Conservation (phyloP, 1,284 basidiomycete species). For the Irpex sp. region DNA sequence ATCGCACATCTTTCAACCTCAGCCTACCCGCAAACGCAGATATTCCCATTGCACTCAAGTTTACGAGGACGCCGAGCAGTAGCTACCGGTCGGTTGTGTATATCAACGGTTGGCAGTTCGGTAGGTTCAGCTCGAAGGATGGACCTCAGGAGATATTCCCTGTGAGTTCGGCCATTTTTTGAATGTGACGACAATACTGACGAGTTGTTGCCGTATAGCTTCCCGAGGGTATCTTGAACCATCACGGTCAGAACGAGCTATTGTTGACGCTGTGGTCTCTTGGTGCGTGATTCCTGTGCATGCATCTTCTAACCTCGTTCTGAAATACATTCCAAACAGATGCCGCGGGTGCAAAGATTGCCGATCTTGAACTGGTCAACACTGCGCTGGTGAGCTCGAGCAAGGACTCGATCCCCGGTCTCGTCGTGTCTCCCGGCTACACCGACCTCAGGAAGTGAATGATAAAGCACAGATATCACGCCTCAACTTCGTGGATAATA, state of each 20-base stretch:
- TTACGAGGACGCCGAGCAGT: conserved; percentile 30
- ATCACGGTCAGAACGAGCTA: conserved; percentile 36
- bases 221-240: conserved; percentile 41
- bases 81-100: conserved; percentile 36
- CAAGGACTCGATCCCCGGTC: conserved; percentile 27
- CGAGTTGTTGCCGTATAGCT: conserved; percentile 20
- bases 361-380: conserved; percentile 29
- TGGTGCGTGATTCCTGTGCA: conserved; percentile 20
- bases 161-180: conserved; percentile 20
- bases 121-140: conserved; percentile 25
- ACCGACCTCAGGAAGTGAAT: conserved; percentile 21
- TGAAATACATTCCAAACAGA: conserved; percentile 17
- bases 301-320: background rate
- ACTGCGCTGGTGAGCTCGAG: conserved; percentile 28
- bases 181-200: background rate
- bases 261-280: conserved; percentile 39
- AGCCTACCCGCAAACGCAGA: conserved; percentile 35
- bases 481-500: background rate
- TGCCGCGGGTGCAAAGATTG: conserved; percentile 31
- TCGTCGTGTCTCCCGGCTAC: conserved; percentile 33
- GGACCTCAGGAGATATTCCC: conserved; percentile 22
- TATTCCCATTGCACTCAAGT: conserved; percentile 40
- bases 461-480: background rate
- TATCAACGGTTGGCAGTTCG: conserved; percentile 44
- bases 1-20: conserved; percentile 40